phyloP scores from a whole-genome alignment of 176 grass and related monocot genomes.

The Carex pumila region DNA sequence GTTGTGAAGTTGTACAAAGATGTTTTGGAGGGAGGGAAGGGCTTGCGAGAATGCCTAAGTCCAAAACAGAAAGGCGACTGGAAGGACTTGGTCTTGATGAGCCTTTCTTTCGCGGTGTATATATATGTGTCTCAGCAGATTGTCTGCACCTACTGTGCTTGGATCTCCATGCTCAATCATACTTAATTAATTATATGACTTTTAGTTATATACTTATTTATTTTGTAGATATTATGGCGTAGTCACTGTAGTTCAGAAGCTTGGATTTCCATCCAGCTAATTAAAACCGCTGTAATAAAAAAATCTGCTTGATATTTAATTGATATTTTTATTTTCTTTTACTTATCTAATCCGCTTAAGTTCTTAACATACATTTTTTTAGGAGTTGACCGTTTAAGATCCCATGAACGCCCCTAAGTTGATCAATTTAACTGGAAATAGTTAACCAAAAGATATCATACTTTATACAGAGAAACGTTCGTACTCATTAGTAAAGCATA shows the following conservation, averaged over 20 bases:
- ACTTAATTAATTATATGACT: not conserved
- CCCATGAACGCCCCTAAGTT: not conserved
- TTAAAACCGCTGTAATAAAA: not conserved
- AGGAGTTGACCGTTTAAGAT: not conserved
- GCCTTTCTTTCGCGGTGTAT: conserved; percentile 79
- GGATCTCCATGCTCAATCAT: conserved; percentile 55
- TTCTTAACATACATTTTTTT: not conserved
- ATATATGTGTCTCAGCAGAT: conserved; percentile 86
- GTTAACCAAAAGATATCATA: not conserved
- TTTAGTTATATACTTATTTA: not conserved
- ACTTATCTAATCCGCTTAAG: not conserved
- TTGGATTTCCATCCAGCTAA: not conserved
- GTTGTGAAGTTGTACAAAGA: conserved; percentile 26
- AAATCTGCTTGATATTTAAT: not conserved
- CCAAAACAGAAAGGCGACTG: conserved; percentile 66
- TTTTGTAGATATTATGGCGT: not conserved
- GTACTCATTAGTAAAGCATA: not conserved
- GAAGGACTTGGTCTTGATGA: conserved; percentile 76
- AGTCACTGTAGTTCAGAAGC: not conserved
- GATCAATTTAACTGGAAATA: not conserved
- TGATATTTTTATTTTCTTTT: not conserved
- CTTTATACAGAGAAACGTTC: conserved; percentile 7
- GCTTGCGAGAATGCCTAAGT: conserved; percentile 41
- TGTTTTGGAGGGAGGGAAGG: conserved; percentile 30
- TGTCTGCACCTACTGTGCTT: conserved; percentile 59